Percentiles rank a stretch among this genome's conserved stretches.
phyloP scores from a whole-genome alignment of 2,329 filamentous ascomycete genomes.

The Talaromyces sp. region DNA sequence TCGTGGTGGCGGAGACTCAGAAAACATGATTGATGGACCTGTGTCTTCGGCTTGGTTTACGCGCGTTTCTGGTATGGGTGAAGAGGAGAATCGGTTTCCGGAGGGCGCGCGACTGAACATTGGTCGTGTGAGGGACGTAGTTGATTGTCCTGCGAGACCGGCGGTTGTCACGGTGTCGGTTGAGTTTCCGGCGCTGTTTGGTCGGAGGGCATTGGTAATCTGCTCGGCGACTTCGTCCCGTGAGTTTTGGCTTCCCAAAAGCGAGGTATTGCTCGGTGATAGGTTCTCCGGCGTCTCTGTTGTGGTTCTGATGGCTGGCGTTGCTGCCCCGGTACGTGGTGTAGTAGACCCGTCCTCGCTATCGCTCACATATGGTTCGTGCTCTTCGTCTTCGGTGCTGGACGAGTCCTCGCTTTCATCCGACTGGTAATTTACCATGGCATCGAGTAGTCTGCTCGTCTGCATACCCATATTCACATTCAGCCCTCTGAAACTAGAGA shows the following conservation, averaged over 20 bases:
- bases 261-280: not conserved
- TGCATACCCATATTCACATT: slow-evolving; percentile 71
- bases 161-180: not conserved
- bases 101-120: slow-evolving; percentile 33
- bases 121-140: slow-evolving; percentile 27
- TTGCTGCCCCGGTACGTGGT: slow-evolving; percentile 9
- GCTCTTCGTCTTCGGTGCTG: slow-evolving; percentile 39
- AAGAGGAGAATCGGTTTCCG: slow-evolving; percentile 62
- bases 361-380: slow-evolving; percentile 43
- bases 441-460: slow-evolving; percentile 67
- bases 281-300: slow-evolving; percentile 3
- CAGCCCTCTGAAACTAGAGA: slow-evolving; percentile 50
- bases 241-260: not conserved
- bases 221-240: not conserved
- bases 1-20: slow-evolving; percentile 45
- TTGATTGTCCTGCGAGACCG: not conserved
- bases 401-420: slow-evolving; percentile 48
- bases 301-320: slow-evolving; percentile 4
- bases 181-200: not conserved
- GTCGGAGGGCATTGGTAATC: not conserved
- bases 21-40: slow-evolving; percentile 75
- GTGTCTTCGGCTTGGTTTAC: slow-evolving; percentile 64
- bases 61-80: slow-evolving; percentile 68
- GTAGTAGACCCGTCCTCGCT: slow-evolving; percentile 25
- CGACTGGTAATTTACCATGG: slow-evolving; percentile 55